Conservation (phyloP, 768 basidiomycete species). For the Tulasnella sp. region DNA sequence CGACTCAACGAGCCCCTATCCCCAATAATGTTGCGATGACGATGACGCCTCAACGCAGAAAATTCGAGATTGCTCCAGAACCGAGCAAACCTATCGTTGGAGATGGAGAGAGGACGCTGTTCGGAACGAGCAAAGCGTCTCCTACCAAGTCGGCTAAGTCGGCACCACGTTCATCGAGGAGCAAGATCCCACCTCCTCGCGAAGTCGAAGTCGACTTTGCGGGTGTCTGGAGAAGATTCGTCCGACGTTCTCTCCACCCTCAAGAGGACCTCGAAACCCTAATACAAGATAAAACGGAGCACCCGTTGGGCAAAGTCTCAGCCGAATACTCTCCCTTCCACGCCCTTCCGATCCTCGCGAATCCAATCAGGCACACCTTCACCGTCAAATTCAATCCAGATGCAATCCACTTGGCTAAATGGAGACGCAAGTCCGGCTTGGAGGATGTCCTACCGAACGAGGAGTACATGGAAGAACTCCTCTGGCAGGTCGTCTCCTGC, state of each 20-base stretch:
- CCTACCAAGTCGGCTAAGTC: not conserved
- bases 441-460: not conserved
- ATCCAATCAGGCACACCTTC: not conserved
- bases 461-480: constrained; percentile 2
- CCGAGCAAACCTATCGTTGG: not conserved
- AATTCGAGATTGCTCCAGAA: not conserved
- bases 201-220: not conserved
- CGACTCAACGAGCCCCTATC: not conserved
- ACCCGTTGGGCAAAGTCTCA: not conserved
- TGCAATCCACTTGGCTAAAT: not conserved
- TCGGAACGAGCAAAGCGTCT: not conserved
- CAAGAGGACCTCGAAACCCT: not conserved
- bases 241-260: not conserved
- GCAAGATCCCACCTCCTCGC: not conserved
- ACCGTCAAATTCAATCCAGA: constrained; percentile 4
- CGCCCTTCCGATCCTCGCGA: not conserved
- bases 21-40: not conserved
- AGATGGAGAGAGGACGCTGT: not conserved
- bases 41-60: not conserved
- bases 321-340: constrained; percentile 8
- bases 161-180: not conserved
- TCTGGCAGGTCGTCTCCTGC: not conserved
- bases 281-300: not conserved
- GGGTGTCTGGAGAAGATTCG: not conserved
- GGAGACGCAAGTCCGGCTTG: not conserved